phyloP scores from a whole-genome alignment of 1,284 basidiomycete genomes.

The Austroboletus novae-zelandiae region DNA sequence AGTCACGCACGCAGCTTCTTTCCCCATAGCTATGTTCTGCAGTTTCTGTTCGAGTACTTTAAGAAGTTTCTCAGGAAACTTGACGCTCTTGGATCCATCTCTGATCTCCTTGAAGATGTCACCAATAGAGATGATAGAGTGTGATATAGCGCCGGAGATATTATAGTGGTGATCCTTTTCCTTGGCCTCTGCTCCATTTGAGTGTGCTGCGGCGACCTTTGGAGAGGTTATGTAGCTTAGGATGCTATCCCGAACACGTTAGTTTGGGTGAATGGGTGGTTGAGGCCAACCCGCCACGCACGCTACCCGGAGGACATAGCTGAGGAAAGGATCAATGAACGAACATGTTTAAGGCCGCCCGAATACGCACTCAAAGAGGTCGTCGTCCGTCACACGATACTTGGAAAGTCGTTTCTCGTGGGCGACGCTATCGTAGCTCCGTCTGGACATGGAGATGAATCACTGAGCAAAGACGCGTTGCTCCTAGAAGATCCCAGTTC shows the following conservation, averaged over 20 bases:
- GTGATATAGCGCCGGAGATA: conserved; percentile 63
- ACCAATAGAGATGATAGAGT: conserved; percentile 72
- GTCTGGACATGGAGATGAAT: conserved; percentile 49
- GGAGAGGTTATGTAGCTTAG: conserved; percentile 68
- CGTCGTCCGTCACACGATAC: conserved; percentile 74
- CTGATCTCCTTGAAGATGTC: conserved; percentile 78
- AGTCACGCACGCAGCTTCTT: conserved; percentile 73
- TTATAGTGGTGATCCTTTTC: conserved; percentile 64
- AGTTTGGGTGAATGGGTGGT: conserved; percentile 10
- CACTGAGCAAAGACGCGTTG: conserved; percentile 5
- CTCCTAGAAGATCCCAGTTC: conserved; percentile 6
- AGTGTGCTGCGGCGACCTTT: conserved; percentile 44
- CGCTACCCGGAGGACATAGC: conserved; percentile 78
- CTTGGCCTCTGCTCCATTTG: conserved; percentile 43
- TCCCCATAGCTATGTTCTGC: conserved; percentile 89
- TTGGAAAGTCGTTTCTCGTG: conserved; percentile 70
- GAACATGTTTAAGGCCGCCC: conserved; percentile 2
- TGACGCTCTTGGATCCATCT: conserved; percentile 78
- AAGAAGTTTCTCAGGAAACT: conserved; percentile 89
- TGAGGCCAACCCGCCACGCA: conserved; percentile 39
- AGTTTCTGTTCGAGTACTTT: conserved; percentile 85
- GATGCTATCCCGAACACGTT: conserved; percentile 42
- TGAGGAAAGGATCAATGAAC: conserved; percentile 32
- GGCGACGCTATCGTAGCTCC: conserved; percentile 66
- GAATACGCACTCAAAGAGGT: conserved; percentile 68